Evolutionary conservation across 2,329 filamentous ascomycete genomes (phyloP), one percentile per base, ranked within the genome.

Genomic region (Monilinia fructigena): DNA sequence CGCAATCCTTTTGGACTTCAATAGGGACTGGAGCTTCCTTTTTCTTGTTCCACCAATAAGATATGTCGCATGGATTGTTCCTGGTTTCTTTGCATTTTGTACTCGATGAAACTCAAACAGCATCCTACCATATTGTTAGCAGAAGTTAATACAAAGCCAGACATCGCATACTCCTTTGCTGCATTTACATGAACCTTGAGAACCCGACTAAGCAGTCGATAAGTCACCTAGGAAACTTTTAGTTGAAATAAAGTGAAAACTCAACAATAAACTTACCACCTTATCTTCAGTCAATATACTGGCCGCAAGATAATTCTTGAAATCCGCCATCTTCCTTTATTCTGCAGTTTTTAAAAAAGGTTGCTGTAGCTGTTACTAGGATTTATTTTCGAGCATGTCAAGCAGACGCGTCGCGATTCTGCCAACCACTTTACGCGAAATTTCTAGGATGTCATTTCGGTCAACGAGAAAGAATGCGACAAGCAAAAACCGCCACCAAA

Each of bases 51-150:
- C 95, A 61, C 88, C 90, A 55, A 99, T 76, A 59, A 97, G 81
- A 78, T 97, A 99, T n/a, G 93, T 97, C 55, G 94, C 95, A 79
- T 96, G 86, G n/a, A 97, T 82, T 35, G 87, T 89, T 28, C 86
- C 85, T 0, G 90, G 83, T 68, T 87, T 89, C 77, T 89, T 91
- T 65, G 81, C 82, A 77, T 93, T 96, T 76, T 96, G 90, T 66
- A 83, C 85, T 69, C 84, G 82, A 77, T 97, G 86, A 72, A 96
- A 98, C 42, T 96, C 91, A 78, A 86, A 96, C 20, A 93, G 86
- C 85, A 95, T 96, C 77, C 89, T 96, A 63, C 23, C n/a, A 70
- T 67, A 31, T 31, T 38, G 64, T 68, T 52, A 74, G 48, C 23
- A 55, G 38, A 47, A 52, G 50, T 8, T 0, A 18, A 31, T 26